Percentiles rank a stretch among this genome's conserved stretches.
Conservation (phyloP, 306 rosid species). For the Ormosia emarginata region DNA sequence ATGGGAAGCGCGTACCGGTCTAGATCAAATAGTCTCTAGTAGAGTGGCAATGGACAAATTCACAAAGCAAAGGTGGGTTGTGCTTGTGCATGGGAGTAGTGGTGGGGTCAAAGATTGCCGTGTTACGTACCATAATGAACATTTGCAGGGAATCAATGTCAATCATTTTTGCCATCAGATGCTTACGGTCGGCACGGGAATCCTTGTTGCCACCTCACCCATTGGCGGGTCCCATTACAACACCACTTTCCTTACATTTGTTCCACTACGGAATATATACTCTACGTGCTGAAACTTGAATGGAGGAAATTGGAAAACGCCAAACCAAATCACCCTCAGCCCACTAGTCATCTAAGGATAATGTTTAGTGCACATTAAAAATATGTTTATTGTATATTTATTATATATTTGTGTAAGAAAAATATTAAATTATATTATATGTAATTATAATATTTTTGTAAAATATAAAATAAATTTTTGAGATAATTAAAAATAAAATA, state of each 20-base stretch:
- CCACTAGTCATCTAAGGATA: too few relatives aligned
- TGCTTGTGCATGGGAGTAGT: conserved; percentile 21
- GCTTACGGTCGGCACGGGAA: conserved; percentile 60
- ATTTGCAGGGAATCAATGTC: conserved; percentile 33
- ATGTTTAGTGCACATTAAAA: too few relatives aligned
- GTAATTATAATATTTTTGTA: too few relatives aligned
- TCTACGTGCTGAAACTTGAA: background rate
- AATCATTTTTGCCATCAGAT: conserved; percentile 48
- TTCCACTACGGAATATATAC: conserved; percentile 13
- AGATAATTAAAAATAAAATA: too few relatives aligned
- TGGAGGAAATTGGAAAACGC: conserved; percentile 6
- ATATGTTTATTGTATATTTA: too few relatives aligned
- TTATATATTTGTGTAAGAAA: too few relatives aligned
- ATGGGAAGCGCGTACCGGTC: background rate
- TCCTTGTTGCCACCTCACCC: conserved; percentile 44
- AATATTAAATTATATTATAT: too few relatives aligned
- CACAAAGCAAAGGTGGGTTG: background rate
- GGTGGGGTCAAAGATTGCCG: conserved; percentile 23
- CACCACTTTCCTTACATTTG: conserved; percentile 21
- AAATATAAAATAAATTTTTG: too few relatives aligned
- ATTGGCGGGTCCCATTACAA: conserved; percentile 8
- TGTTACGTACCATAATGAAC: conserved; percentile 20
- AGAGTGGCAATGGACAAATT: background rate
- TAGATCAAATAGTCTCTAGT: background rate
- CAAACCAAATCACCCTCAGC: background rate